Base-by-base conservation (phyloP, 2,329 filamentous ascomycete species). In the Pseudopithomyces maydicus region DNA sequence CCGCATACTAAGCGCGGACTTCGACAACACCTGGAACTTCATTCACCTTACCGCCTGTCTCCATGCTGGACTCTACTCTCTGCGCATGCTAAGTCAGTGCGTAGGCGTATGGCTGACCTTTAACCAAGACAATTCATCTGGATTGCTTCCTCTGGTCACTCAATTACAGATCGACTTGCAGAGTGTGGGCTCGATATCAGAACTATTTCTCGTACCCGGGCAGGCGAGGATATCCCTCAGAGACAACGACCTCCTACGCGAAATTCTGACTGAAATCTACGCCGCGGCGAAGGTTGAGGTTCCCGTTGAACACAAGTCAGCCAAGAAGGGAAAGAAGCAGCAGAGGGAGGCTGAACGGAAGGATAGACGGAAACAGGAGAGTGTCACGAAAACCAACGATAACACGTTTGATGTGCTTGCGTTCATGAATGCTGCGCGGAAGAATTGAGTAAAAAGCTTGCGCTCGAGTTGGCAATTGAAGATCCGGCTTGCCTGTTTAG, bases 41-140 rank as follows among this genome's bases (percentile, higher is more conserved):
- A 56, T 80, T 6, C 79, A 80, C 23, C 61, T 79, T 6, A 65
- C 63, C 6, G 78, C 77, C 10, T 71, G 78, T 20, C 57, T 78
- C 6, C 77, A 81, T 48, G 77, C 78, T 6, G 68, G 70, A 1
- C 66, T 78, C 6, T 81, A 81, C 56, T 80, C 78, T 0, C 45
- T 81, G 0, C 70, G 78, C 2, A 74, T 81, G 52, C 64, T 80
- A 14, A 68, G 68, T 22, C 79, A 81, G 52, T 64, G 77, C 10
- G 53, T 75, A 11, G 43, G 52, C 1, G 62, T 74, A 8, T 64
- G 68, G 54, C 53, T 72, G 0, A 49, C 56, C 12, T 19, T 64
- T 1, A 45, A 60, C 17, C 23, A 46, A 12, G 29, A 47, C 1
- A 42, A 26, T 15, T 35, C 55, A 3, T 2, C 38, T 1, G 42